These are phyloP conservation scores for Lantana camara DNA, from an alignment of 257 asterid species.

Conservation along the genomic window DNA sequence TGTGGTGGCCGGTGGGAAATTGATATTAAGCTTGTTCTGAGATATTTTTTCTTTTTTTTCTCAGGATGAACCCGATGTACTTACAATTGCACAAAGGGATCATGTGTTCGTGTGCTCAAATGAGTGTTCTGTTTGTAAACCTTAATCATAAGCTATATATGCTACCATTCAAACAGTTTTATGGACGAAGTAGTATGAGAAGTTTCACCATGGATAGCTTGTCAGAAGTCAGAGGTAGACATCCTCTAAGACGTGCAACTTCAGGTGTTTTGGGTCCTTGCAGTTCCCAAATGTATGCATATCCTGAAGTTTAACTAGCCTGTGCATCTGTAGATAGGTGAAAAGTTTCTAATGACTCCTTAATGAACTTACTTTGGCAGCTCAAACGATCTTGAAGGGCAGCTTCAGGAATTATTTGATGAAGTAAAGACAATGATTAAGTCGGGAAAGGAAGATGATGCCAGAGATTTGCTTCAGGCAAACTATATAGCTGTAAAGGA, in stretches of 20 bases:
- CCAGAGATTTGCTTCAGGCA: constrained; percentile 73
- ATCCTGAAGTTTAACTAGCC: constrained; percentile 10
- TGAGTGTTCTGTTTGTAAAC: constrained; percentile 30
- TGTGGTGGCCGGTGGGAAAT: background rate
- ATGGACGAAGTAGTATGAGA: constrained; percentile 28
- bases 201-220: constrained; percentile 35
- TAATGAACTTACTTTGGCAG: constrained; percentile 29
- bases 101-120: constrained; percentile 23
- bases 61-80: constrained; percentile 48
- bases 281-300: constrained; percentile 50
- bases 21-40: background rate
- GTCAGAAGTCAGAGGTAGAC: constrained; percentile 26
- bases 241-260: constrained; percentile 22
- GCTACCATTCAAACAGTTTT: constrained; percentile 28
- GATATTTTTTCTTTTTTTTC: background rate
- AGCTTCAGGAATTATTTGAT: constrained; percentile 67
- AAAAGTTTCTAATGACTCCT: constrained; percentile 33
- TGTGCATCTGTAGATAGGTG: constrained; percentile 28
- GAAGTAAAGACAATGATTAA: constrained; percentile 68
- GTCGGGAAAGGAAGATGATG: constrained; percentile 71
- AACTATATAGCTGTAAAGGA: constrained; percentile 74
- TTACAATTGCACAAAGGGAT: constrained; percentile 36
- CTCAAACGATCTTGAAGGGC: constrained; percentile 54
- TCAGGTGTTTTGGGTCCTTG: constrained; percentile 31
- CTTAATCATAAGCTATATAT: constrained; percentile 40